Percentiles rank a stretch among this genome's conserved stretches.
Evolutionary conservation across 768 basidiomycete genomes (phyloP).

Genomic region (Russula earlei): DNA sequence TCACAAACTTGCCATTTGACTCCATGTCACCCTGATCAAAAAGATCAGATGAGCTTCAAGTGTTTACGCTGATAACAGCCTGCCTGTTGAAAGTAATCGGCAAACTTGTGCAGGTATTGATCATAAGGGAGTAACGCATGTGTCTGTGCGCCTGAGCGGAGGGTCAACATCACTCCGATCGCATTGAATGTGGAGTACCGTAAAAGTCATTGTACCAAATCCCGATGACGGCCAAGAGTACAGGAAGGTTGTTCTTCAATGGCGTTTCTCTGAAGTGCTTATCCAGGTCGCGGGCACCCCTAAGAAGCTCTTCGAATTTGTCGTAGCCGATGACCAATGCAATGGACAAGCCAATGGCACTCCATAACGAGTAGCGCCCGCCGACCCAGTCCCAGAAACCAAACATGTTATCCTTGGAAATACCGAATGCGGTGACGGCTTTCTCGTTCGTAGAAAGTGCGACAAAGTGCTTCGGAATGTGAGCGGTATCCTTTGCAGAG

Average conservation of each 20-base stretch:
- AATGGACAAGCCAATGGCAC: slow-evolving; percentile 94
- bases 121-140: slow-evolving; percentile 95
- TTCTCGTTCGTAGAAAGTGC: slow-evolving; percentile 94
- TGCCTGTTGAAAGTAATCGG: slow-evolving; percentile 98
- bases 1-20: slow-evolving; percentile 95
- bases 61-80: background rate
- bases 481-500: slow-evolving; percentile 72
- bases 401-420: slow-evolving; percentile 92
- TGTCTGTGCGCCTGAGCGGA: slow-evolving; percentile 68
- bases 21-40: slow-evolving; percentile 85
- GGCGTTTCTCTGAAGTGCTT: slow-evolving; percentile 88
- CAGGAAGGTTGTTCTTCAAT: slow-evolving; percentile 85
- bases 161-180: background rate
- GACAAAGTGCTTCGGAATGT: slow-evolving; percentile 98
- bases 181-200: slow-evolving; percentile 28
- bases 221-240: slow-evolving; percentile 80
- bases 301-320: slow-evolving; percentile 82
- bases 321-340: slow-evolving; percentile 89
- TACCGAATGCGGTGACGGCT: slow-evolving; percentile 90
- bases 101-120: slow-evolving; percentile 98
- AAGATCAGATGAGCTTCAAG: background rate
- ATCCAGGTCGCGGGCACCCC: slow-evolving; percentile 96
- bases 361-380: slow-evolving; percentile 97
- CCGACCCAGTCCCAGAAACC: slow-evolving; percentile 99
- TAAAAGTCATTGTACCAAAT: slow-evolving; percentile 99